These are phyloP conservation scores for Allium sativum DNA, from an alignment of 106 monocot genomes.

Conservation along the genomic window DNA sequence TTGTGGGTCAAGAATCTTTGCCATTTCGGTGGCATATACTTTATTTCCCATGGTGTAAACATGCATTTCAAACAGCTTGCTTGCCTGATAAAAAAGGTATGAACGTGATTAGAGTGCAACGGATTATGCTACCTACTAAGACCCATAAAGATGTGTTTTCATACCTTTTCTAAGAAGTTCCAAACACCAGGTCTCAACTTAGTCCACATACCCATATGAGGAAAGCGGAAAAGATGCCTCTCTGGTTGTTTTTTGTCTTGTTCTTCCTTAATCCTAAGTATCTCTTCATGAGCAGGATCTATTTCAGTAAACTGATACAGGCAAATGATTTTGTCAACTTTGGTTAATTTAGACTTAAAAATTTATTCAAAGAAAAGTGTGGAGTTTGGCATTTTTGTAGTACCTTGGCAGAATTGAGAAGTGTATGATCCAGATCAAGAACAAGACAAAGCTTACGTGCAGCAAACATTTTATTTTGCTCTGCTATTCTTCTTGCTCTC, in stretches of 20 bases:
- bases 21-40: slow-evolving; percentile 97
- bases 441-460: slow-evolving; percentile 72
- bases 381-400: too few relatives aligned
- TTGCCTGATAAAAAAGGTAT: slow-evolving; percentile 40
- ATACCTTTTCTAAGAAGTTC: slow-evolving; percentile 94
- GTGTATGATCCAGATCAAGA: slow-evolving; percentile 95
- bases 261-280: slow-evolving; percentile 83
- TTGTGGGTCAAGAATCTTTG: slow-evolving; percentile 67
- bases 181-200: slow-evolving; percentile 93
- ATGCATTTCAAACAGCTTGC: slow-evolving; percentile 85
- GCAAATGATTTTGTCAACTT: too few relatives aligned
- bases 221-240: slow-evolving; percentile 70
- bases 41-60: slow-evolving; percentile 98
- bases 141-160: background rate
- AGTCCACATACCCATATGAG: slow-evolving; percentile 99
- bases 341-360: too few relatives aligned
- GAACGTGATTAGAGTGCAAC: background rate
- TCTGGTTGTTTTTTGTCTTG: slow-evolving; percentile 57
- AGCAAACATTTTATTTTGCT: slow-evolving; percentile 93
- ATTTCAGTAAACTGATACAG: slow-evolving; percentile 71
- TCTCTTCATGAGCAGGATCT: slow-evolving; percentile 73
- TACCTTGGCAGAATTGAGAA: slow-evolving; percentile 31
- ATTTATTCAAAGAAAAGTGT: too few relatives aligned
- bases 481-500: slow-evolving; percentile 85
- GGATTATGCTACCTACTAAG: background rate